Evolutionary conservation across 331 rosid species (phyloP).

Genomic region (Ulmus americana): DNA sequence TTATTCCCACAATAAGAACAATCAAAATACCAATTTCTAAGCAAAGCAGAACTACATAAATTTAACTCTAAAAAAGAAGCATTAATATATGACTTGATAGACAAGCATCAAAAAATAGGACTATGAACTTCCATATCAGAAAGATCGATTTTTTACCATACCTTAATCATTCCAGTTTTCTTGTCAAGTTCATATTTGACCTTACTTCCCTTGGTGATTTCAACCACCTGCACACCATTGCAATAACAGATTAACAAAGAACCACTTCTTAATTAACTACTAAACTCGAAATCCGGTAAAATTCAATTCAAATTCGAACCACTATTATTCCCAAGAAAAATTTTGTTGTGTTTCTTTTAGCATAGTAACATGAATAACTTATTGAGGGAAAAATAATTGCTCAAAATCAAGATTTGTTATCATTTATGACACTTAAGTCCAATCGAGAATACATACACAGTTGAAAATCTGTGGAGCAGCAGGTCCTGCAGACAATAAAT

Average conservation of each 20-base stretch:
- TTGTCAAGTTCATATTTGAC: slow-evolving; percentile 97
- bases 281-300: neutral
- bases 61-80: neutral
- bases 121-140: slow-evolving; percentile 8
- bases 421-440: neutral
- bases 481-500: slow-evolving; percentile 58
- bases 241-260: slow-evolving; percentile 22
- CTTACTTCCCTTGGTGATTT: slow-evolving; percentile 90
- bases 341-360: neutral
- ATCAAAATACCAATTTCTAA: neutral
- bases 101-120: slow-evolving; percentile 12
- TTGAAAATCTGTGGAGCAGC: slow-evolving; percentile 72
- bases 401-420: neutral
- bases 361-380: neutral
- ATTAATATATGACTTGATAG: neutral
- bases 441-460: slow-evolving; percentile 44
- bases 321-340: neutral
- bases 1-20: slow-evolving; percentile 29
- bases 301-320: neutral
- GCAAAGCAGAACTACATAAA: neutral
- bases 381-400: neutral
- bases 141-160: slow-evolving; percentile 14
- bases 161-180: slow-evolving; percentile 92
- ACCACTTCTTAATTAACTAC: slow-evolving; percentile 5
- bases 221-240: slow-evolving; percentile 65